Evolutionary conservation across 2,329 filamentous ascomycete genomes (phyloP).

Genomic region (Paecilomyces niveus): DNA sequence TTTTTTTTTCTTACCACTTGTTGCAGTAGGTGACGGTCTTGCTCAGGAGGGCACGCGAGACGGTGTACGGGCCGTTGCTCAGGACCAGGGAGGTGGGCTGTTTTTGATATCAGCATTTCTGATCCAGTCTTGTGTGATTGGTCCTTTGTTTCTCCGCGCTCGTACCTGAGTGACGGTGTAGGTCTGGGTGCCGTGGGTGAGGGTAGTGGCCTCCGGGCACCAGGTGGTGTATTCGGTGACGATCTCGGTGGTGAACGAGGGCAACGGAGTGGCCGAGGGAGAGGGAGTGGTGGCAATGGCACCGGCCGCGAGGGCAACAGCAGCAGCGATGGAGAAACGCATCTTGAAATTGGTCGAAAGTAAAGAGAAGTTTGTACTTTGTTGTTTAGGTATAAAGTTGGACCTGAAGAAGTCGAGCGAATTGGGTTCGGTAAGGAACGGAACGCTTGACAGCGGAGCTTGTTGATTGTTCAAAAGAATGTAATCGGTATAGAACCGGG

Average conservation of each 20-base stretch:
- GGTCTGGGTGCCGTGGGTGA: slow-evolving; percentile 59
- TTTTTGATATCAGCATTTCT: background rate
- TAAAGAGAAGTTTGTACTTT: background rate
- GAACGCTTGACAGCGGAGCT: background rate
- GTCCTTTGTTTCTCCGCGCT: background rate
- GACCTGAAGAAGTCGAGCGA: background rate
- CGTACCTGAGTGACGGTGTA: slow-evolving; percentile 61
- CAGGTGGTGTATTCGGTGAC: slow-evolving; percentile 62
- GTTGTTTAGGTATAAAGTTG: background rate
- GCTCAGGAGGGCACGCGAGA: slow-evolving; percentile 46
- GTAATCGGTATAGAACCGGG: slow-evolving; percentile 29
- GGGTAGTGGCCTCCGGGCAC: slow-evolving; percentile 61
- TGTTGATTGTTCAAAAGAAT: slow-evolving; percentile 23
- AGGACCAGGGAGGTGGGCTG: slow-evolving; percentile 63
- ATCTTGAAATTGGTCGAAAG: slow-evolving; percentile 30
- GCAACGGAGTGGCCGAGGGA: no score
- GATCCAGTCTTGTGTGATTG: background rate
- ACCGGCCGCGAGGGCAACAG: slow-evolving; percentile 33
- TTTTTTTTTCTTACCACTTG: slow-evolving; percentile 33
- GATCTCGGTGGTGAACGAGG: slow-evolving; percentile 54
- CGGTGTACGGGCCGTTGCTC: slow-evolving; percentile 64
- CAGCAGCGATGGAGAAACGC: slow-evolving; percentile 42
- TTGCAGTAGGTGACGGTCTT: slow-evolving; percentile 46
- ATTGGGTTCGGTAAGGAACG: background rate
- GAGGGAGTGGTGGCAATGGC: slow-evolving; percentile 20